Percentiles rank a stretch among this genome's conserved stretches.
phyloP scores from a whole-genome alignment of 495 filamentous ascomycete species.

The Penicillium tannophilum region DNA sequence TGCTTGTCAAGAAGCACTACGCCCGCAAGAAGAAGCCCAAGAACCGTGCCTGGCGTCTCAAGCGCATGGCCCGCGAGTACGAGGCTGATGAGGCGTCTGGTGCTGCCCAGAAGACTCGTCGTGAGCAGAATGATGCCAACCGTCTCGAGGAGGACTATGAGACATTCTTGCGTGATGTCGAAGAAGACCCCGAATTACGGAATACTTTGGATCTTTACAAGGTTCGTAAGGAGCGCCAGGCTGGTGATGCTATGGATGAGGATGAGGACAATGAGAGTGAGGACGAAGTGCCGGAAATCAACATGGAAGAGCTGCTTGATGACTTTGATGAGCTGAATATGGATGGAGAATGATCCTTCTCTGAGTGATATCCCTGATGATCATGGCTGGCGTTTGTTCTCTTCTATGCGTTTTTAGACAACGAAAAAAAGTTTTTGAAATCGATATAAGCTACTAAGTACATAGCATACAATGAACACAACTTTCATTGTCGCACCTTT shows the following conservation, averaged over 20 bases:
- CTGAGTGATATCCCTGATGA: constrained; percentile 32
- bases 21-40: constrained; percentile 84
- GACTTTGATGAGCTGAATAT: constrained; percentile 84
- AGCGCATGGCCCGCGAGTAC: constrained; percentile 89
- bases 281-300: constrained; percentile 73
- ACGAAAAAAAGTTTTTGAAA: constrained; percentile 22
- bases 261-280: constrained; percentile 52
- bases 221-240: constrained; percentile 43
- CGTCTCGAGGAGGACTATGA: constrained; percentile 90
- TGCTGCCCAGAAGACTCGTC: constrained; percentile 46
- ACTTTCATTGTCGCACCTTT: not conserved
- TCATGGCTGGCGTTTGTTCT: constrained; percentile 35
- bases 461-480: constrained; percentile 11
- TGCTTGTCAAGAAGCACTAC: constrained; percentile 96
- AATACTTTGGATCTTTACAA: constrained; percentile 86
- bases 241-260: constrained; percentile 66
- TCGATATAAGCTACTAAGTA: constrained; percentile 11
- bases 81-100: constrained; percentile 60
- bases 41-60: constrained; percentile 85
- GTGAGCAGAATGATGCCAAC: constrained; percentile 70
- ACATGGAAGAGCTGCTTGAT: constrained; percentile 83
- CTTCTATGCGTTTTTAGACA: constrained; percentile 10
- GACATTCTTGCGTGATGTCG: constrained; percentile 94
- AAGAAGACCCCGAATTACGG: constrained; percentile 89
- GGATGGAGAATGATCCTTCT: constrained; percentile 44